These are phyloP conservation scores for Nannizziopsis barbatae DNA, from an alignment of 2,329 filamentous ascomycete species.

Conservation along the genomic window DNA sequence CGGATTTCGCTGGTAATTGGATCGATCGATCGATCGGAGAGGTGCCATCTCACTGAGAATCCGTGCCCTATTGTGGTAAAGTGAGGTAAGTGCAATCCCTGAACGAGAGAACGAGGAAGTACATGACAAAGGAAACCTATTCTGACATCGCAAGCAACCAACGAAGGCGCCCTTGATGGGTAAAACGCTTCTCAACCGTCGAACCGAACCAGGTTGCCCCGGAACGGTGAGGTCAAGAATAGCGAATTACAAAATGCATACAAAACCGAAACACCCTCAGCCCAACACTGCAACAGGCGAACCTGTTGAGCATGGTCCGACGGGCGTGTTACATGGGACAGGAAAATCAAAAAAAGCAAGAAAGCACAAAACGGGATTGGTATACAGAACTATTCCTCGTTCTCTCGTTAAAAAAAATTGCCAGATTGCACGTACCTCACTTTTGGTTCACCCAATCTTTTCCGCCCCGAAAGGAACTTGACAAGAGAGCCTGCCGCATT, in stretches of 20 bases:
- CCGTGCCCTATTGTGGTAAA: too few species aligned
- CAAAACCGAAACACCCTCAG: constrained; percentile 6
- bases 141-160: background rate
- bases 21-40: too few species aligned
- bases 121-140: constrained; percentile 3
- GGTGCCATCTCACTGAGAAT: too few species aligned
- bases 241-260: constrained; percentile 3
- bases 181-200: constrained; percentile 7
- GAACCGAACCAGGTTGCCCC: constrained; percentile 1
- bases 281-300: constrained; percentile 4
- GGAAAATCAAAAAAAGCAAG: constrained; percentile 1
- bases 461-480: constrained; percentile 1
- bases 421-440: constrained; percentile 8
- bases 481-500: constrained; percentile 1
- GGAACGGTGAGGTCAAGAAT: background rate
- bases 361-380: background rate
- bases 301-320: constrained; percentile 1
- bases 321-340: constrained; percentile 8
- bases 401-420: background rate
- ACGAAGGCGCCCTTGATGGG: constrained; percentile 1
- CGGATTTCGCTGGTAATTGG: too few species aligned
- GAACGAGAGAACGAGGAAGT: constrained; percentile 52
- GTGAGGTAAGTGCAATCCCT: constrained; percentile 47
- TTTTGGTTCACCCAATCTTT: background rate
- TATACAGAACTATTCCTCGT: constrained; percentile 8